Base-by-base conservation (phyloP, 192 early-diverging fungal genomes). In the Thamnidium elegans region DNA sequence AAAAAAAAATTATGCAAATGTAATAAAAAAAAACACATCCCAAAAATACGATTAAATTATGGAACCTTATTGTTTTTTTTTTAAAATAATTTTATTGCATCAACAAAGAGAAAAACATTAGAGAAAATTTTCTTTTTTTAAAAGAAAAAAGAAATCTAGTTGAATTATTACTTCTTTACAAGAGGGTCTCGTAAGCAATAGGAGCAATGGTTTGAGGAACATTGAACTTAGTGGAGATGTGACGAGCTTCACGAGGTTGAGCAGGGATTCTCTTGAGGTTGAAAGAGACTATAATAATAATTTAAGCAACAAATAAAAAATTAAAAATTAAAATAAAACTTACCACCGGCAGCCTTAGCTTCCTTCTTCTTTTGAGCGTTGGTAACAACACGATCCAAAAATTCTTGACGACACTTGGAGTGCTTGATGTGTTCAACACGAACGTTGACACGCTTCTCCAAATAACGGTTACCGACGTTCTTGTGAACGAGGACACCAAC, bases 401-500 rank as follows among this genome's bases (percentile, higher is more conserved):
- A 99, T 71, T 96, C 94, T 69, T 90, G 84, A 78, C 97, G 92
- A 88, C 95, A 97, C 86, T 96, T 95, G 81, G 97, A 99, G 92
- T 99, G 95, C 86, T 89, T 94, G 81, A 99, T 85, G 88, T 99
- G 97, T 86, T 99, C 97, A 75, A 99, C 79, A 76, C 95, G 91
- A 78, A 99, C 76, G 84, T 97, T 97, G 81, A 99, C 86, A 59
- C 94, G 86, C 93, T 99, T 99, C 84, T 96, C 95, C 67, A 99
- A 80, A 89, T 87, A 96, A 71, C 97, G 92, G 90, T 92, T 94
- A 66, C 97, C 94, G 58, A 97, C 97, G 63, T 84, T 86, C 93
- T 99, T 99, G 92, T 99, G 84, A 83, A 97, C 80, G 65, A 99
- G 97, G 66, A 99, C 88, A 83, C 97, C 97, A 64, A 99, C 94